These are phyloP conservation scores for Penicillium capsulatum DNA, from an alignment of 2,329 filamentous ascomycete genomes.

Conservation along the genomic window DNA sequence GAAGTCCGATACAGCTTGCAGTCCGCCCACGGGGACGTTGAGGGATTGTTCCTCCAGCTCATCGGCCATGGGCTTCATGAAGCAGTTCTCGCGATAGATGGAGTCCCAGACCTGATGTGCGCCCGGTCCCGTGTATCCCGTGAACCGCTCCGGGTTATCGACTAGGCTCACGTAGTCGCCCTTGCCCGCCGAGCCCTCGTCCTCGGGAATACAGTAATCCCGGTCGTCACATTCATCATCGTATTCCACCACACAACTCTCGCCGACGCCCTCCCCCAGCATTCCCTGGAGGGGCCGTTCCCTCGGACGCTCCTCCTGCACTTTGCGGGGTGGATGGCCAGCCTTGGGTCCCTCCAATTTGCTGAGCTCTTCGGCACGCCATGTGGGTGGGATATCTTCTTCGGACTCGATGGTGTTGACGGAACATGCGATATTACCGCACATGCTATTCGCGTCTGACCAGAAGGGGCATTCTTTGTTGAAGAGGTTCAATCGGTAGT, in stretches of 20 bases:
- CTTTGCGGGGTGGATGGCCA: conserved; percentile 74
- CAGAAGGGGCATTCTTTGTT: conserved; percentile 95
- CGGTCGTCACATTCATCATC: conserved; percentile 95
- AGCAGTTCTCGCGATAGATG: conserved; percentile 97
- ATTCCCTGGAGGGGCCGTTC: conserved; percentile 73
- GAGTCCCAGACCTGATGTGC: conserved; percentile 92
- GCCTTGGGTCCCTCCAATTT: conserved; percentile 89
- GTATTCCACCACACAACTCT: conserved; percentile 95
- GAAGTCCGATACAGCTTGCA: conserved; percentile 58
- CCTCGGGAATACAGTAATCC: conserved; percentile 94
- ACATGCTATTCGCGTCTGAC: conserved; percentile 88
- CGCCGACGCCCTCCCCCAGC: conserved; percentile 79
- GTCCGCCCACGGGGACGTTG: conserved; percentile 38
- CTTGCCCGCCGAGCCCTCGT: conserved; percentile 79
- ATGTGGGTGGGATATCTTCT: conserved; percentile 85
- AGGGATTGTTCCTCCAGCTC: conserved; percentile 25
- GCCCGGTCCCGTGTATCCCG: conserved; percentile 81
- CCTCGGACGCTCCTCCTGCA: conserved; percentile 64
- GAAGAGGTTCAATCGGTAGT: conserved; percentile 93
- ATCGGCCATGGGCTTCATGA: conserved; percentile 51
- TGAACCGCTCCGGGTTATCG: conserved; percentile 92
- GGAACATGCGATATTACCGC: conserved; percentile 93
- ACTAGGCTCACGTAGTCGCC: conserved; percentile 95
- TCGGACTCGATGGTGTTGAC: conserved; percentile 95
- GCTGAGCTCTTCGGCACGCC: conserved; percentile 86